These are phyloP conservation scores for Boletales sp. DNA, from an alignment of 768 basidiomycete species.

Conservation along the genomic window DNA sequence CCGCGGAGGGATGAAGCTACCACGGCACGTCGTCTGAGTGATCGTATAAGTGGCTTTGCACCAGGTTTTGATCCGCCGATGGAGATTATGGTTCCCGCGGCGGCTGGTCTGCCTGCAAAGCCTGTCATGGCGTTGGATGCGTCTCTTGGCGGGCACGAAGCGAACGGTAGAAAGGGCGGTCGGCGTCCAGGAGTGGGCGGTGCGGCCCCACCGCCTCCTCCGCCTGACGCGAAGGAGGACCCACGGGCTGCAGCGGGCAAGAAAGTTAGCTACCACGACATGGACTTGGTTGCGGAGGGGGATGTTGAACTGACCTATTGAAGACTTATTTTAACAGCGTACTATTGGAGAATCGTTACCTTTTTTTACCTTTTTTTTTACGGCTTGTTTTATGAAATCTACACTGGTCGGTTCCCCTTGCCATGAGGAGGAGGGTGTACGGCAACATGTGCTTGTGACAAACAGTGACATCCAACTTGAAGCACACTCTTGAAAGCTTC, in stretches of 20 bases:
- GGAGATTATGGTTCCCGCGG: constrained; percentile 51
- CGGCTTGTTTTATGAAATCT: constrained; percentile 28
- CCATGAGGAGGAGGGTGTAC: constrained; percentile 22
- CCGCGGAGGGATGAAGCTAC: constrained; percentile 55
- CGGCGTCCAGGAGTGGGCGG: constrained; percentile 37
- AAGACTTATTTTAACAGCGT: constrained; percentile 20
- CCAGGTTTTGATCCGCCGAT: constrained; percentile 40
- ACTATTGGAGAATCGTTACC: constrained; percentile 21
- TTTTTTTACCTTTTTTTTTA: constrained; percentile 5
- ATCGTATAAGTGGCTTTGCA: constrained; percentile 78
- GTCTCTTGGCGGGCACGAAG: constrained; percentile 40
- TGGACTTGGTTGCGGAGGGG: constrained; percentile 88
- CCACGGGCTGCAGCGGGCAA: constrained; percentile 86
- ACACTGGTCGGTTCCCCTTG: constrained; percentile 13
- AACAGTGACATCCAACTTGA: constrained; percentile 24
- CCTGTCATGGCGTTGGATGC: constrained; percentile 57
- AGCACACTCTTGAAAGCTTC: constrained; percentile 11
- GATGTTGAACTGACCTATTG: constrained; percentile 55
- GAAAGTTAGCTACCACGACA: constrained; percentile 91
- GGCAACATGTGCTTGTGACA: constrained; percentile 24
- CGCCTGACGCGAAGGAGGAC: constrained; percentile 88
- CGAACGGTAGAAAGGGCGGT: constrained; percentile 32
- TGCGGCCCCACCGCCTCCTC: constrained; percentile 72
- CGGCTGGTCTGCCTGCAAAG: constrained; percentile 77
- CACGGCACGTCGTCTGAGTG: constrained; percentile 66